Evolutionary conservation across 306 rosid species (phyloP), one percentile per base, ranked within the genome.

Genomic region (Crataegus laevigata): DNA sequence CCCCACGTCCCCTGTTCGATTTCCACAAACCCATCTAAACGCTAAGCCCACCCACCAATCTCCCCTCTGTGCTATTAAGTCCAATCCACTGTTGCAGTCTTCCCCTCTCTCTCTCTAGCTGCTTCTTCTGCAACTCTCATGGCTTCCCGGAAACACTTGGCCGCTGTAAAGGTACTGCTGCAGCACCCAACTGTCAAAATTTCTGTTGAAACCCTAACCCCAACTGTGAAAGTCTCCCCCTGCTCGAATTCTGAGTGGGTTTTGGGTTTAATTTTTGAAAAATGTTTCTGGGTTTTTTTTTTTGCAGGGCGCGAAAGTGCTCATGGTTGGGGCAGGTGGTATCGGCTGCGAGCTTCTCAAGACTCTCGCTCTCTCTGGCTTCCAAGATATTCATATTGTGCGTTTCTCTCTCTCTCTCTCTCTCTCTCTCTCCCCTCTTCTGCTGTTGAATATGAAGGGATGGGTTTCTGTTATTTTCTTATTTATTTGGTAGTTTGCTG

Each of bases 241-340:
- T 58, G 2, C 52, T 83, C 25, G 42, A 77, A 66, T 66, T 81
- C 28, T 38, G 21, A 60, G 69, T 52, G 10, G 60, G n/a, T 11
- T 30, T 47, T 25, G 68, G 75, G 28, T 3, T 2, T 63, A 30
- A n/a, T 51, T 57, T 58, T 55, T 1, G 18, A 30, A 65, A 64
- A 18, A 64, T 32, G 17, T 26, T 19, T 65, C 18, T 65, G 69
- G 50, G 26, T 32, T 7, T 25, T 21, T 8, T 28, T 8, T 28
- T 69, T 79, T 82, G 24, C 75, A 92, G 99, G 93, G 87, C 72
- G 87, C 98, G 42, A 96, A 85, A 78, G 98, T 92, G 77, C 97
- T 96, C 25, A 92, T 96, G 98, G 99, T 96, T 66, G 99, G 99
- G 25, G 99, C 99, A 8, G 99, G 99, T 66, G 99, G 99, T 79